A percentile compares a stretch with the other conserved stretches of the same genome.
Evolutionary conservation across 1,139 yeast species (phyloP).

Genomic region (Kurtzmaniella quercitrusa): DNA sequence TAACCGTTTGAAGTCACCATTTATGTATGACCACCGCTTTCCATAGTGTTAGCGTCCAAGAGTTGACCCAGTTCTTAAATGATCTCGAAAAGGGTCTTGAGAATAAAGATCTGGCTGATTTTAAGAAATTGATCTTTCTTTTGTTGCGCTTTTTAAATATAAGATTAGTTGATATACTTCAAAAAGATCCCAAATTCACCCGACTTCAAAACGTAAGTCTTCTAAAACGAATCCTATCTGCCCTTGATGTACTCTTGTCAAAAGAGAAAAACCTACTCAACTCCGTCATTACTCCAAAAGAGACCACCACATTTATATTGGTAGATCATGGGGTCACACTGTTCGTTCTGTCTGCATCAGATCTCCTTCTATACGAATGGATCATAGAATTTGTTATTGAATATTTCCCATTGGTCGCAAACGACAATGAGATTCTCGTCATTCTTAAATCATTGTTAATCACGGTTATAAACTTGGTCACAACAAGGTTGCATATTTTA

Average conservation of each 20-base stretch:
- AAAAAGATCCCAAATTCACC: background rate
- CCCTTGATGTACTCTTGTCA: slow-evolving; percentile 28
- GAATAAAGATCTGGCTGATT: slow-evolving; percentile 32
- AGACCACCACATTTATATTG: background rate
- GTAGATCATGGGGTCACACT: background rate
- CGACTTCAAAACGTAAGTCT: slow-evolving; percentile 10
- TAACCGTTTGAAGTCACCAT: background rate
- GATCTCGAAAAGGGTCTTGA: slow-evolving; percentile 34
- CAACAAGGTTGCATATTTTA: slow-evolving; percentile 27
- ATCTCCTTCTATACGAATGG: slow-evolving; percentile 28
- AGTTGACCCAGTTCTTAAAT: slow-evolving; percentile 29
- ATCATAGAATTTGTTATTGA: slow-evolving; percentile 23
- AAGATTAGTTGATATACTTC: slow-evolving; percentile 14
- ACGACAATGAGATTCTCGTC: slow-evolving; percentile 15
- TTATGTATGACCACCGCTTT: slow-evolving; percentile 6
- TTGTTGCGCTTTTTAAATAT: slow-evolving; percentile 30
- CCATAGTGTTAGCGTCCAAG: slow-evolving; percentile 20
- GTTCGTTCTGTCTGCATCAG: background rate
- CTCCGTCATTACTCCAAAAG: slow-evolving; percentile 5
- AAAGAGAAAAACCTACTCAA: slow-evolving; percentile 27
- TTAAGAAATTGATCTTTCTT: slow-evolving; percentile 31
- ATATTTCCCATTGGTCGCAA: slow-evolving; percentile 20
- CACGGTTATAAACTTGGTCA: slow-evolving; percentile 26
- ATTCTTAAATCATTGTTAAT: slow-evolving; percentile 29
- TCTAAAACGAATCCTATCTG: slow-evolving; percentile 19